These are phyloP conservation scores for Coleophoma crateriformis DNA, from an alignment of 2,329 filamentous ascomycete genomes.

Conservation along the genomic window DNA sequence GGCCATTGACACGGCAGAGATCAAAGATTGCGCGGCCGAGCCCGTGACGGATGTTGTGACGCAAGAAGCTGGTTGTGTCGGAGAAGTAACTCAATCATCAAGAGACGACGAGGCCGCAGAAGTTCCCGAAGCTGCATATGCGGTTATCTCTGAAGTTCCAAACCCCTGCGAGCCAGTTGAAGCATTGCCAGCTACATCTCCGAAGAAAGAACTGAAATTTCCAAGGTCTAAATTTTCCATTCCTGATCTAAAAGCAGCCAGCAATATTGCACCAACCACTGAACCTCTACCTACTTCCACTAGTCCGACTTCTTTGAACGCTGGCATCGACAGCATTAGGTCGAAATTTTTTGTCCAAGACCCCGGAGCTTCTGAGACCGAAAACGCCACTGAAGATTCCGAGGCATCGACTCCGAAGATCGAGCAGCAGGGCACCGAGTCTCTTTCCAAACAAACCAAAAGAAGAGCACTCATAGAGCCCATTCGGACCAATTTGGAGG, in stretches of 20 bases:
- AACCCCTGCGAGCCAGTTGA: neutral
- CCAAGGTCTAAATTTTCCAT: slow-evolving; percentile 22
- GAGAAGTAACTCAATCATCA: too few relatives aligned
- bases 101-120: too few relatives aligned
- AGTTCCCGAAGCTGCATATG: too few relatives aligned
- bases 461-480: slow-evolving; percentile 36
- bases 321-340: slow-evolving; percentile 4
- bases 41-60: too few relatives aligned
- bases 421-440: too few relatives aligned
- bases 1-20: too few relatives aligned
- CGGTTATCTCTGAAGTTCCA: too few relatives aligned
- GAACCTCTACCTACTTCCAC: neutral
- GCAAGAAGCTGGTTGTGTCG: too few relatives aligned
- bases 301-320: neutral
- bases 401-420: too few relatives aligned
- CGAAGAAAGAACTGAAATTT: slow-evolving; percentile 12
- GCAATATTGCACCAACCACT: neutral
- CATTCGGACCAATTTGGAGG: slow-evolving; percentile 45
- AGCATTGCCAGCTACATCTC: neutral
- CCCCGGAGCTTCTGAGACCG: neutral
- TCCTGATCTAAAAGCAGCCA: slow-evolving; percentile 13
- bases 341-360: slow-evolving; percentile 3
- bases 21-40: too few relatives aligned
- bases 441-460: slow-evolving; percentile 13
- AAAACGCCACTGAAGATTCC: too few relatives aligned